phyloP scores from a whole-genome alignment of 257 asterid species.

The Penstemon davidsonii region DNA sequence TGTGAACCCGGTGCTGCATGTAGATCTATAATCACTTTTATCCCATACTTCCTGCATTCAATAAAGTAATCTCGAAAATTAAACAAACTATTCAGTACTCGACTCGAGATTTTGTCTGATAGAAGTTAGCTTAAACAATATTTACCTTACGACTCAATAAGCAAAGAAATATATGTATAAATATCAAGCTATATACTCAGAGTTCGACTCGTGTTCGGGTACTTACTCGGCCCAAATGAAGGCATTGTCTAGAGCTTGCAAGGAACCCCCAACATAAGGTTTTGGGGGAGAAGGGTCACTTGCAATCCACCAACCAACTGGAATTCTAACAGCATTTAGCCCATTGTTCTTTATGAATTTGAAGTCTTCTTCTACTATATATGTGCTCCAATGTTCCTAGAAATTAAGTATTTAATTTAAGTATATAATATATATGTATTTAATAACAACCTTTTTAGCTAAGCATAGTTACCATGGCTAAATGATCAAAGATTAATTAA shows the following conservation, averaged over 20 bases:
- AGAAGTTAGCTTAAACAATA: too few relatives aligned
- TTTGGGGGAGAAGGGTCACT: slow-evolving; percentile 61
- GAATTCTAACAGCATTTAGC: slow-evolving; percentile 64
- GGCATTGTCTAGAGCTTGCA: slow-evolving; percentile 64
- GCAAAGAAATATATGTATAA: too few relatives aligned
- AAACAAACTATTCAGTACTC: too few relatives aligned
- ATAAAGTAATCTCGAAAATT: background rate
- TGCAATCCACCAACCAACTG: slow-evolving; percentile 88
- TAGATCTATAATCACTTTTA: slow-evolving; percentile 61
- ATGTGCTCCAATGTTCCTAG: slow-evolving; percentile 72
- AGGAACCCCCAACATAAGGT: slow-evolving; percentile 70
- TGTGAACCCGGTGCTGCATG: slow-evolving; percentile 87
- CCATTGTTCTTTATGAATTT: slow-evolving; percentile 53
- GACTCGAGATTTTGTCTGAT: too few relatives aligned
- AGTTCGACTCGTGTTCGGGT: too few relatives aligned
- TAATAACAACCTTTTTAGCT: background rate
- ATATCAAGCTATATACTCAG: too few relatives aligned
- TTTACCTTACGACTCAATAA: too few relatives aligned
- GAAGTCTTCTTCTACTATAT: slow-evolving; percentile 67
- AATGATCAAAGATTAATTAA: background rate
- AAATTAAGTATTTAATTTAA: background rate
- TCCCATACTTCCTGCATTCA: slow-evolving; percentile 58
- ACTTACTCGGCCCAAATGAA: slow-evolving; percentile 68
- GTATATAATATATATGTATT: background rate
- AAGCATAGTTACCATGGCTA: too few relatives aligned